Base-by-base conservation (phyloP, 805 yeast species). In the Tanozyma kutaoensis region DNA sequence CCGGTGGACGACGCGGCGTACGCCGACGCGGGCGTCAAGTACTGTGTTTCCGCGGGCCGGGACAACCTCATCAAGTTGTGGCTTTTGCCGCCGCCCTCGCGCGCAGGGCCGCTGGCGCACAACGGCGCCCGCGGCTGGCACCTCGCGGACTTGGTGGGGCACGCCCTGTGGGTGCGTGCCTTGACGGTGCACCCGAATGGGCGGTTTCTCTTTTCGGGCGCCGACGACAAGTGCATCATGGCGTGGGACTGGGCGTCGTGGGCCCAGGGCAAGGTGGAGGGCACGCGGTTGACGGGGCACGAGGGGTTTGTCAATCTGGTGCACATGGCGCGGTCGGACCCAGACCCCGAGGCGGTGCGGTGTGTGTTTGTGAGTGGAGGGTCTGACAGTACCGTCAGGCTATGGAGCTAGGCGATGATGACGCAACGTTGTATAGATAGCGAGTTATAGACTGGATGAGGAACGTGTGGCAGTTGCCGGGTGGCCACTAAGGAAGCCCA, bases 101-200 rank as follows among this genome's bases (percentile, higher is more conserved):
- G 17, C 17, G n/a, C n/a, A n/a, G 51, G 68, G 23, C 79, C 84
- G 0, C 51, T 72, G 0, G 41, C 44, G 17, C 37, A 46, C 14
- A 49, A 67, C 13, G 66, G 72, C 39, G 71, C 79, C 1, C 69
- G 73, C 25, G 88, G 80, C 3, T 63, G 59, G 39, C 52, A 69
- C 15, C 40, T 82, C 1, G 58, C 62, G 14, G 71, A 72, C 12
- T 52, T 82, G 8, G 41, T 52, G 5, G 95, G 91, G 2, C 96
- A 86, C 49, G 70, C 72, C 26, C 79, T 91, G 8, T 86, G 97
- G 97, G 78, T 88, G 1, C 69, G 77, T 34, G 67, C 72, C 6
- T 40, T 85, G 5, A 55, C 57, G 8, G 52, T 78, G 25, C 94
- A 84, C 49, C 93, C 94, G 2, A 72, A 69, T 38, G 93, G 91